These are phyloP conservation scores for Aspergillus ostianus DNA, from an alignment of 495 filamentous ascomycete species.

Conservation along the genomic window DNA sequence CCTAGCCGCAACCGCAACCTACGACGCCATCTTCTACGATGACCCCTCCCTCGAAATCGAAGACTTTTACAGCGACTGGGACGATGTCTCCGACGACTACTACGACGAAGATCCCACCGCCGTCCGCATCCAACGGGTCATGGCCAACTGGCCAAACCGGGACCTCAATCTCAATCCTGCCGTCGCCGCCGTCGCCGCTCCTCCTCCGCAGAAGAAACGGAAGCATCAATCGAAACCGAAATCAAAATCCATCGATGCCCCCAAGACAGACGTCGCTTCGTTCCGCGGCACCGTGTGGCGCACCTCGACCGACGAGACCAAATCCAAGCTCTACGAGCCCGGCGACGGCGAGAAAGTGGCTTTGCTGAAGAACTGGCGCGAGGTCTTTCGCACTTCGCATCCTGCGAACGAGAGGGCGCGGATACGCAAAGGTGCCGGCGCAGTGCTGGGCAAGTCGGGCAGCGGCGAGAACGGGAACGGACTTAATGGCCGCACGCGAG, in stretches of 20 bases:
- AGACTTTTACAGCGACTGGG: conserved; percentile 50
- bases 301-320: conserved; percentile 24
- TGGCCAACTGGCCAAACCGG: conserved; percentile 10
- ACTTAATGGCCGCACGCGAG: background rate
- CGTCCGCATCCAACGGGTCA: conserved; percentile 20
- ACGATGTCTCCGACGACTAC: conserved; percentile 51
- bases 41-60: conserved; percentile 42
- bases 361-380: conserved; percentile 52
- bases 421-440: conserved; percentile 14
- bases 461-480: conserved; percentile 8
- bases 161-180: background rate
- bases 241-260: conserved; percentile 2
- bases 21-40: conserved; percentile 41
- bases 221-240: conserved; percentile 4
- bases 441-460: background rate
- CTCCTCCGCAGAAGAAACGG: conserved; percentile 10
- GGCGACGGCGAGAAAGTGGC: conserved; percentile 43
- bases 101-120: conserved; percentile 46
- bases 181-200: background rate
- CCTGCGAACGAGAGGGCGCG: conserved; percentile 32
- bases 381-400: conserved; percentile 43
- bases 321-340: conserved; percentile 36
- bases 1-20: conserved; percentile 42
- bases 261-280: conserved; percentile 24
- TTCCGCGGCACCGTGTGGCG: conserved; percentile 47